Percentiles rank a stretch among this genome's conserved stretches.
These are phyloP conservation scores for Chrysosporium queenslandicum DNA, from an alignment of 2,329 filamentous ascomycete genomes.

Conservation along the genomic window DNA sequence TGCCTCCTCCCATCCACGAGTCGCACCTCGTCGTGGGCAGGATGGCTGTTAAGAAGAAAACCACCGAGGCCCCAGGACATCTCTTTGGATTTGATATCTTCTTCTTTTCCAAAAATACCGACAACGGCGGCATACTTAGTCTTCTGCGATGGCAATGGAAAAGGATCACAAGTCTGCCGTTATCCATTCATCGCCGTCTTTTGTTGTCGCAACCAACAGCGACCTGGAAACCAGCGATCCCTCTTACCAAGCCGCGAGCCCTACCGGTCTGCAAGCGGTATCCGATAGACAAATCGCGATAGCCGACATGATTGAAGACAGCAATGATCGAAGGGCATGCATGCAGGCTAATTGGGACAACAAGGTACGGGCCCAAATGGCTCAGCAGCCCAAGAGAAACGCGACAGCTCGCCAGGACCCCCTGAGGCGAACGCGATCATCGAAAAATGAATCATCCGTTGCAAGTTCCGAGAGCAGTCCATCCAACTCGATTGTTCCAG, in stretches of 20 bases:
- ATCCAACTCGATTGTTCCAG: neutral
- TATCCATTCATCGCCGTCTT: constrained; percentile 38
- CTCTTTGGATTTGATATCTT: constrained; percentile 23
- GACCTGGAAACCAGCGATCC: constrained; percentile 29
- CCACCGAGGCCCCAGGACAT: neutral
- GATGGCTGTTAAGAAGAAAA: neutral
- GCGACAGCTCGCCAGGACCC: constrained; percentile 11
- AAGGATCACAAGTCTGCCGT: constrained; percentile 45
- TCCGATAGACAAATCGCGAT: constrained; percentile 18
- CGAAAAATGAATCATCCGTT: neutral
- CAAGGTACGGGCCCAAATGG: constrained; percentile 17
- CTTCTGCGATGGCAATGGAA: constrained; percentile 49
- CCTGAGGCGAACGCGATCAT: constrained; percentile 18
- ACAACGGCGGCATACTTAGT: constrained; percentile 50
- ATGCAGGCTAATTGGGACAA: constrained; percentile 34
- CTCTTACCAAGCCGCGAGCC: constrained; percentile 18
- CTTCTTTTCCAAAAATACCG: constrained; percentile 28
- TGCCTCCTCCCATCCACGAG: constrained; percentile 29
- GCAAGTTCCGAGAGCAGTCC: neutral
- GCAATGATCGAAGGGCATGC: constrained; percentile 27
- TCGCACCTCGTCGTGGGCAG: neutral
- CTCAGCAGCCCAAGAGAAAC: neutral
- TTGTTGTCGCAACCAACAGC: constrained; percentile 50
- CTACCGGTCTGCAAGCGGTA: constrained; percentile 17
- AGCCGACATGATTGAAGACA: constrained; percentile 27